Conservation (phyloP, 352 stramenopile species). For the Phytophthora quininea region DNA sequence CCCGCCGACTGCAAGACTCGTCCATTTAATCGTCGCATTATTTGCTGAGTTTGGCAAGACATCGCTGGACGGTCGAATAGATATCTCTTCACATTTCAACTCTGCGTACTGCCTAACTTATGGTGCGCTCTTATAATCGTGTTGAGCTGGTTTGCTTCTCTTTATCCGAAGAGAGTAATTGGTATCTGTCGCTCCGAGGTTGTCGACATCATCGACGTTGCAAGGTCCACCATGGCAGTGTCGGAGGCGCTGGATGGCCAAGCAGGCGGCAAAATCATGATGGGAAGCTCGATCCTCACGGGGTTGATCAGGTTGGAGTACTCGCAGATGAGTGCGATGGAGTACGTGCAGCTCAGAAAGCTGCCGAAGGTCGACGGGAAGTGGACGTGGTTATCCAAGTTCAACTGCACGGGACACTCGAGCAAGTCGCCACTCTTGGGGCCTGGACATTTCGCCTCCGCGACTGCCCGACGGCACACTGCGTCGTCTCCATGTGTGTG, state of each 20-base stretch:
- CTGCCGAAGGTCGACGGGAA: conserved; percentile 58
- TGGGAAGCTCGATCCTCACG: conserved; percentile 45
- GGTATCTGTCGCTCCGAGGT: conserved; percentile 19
- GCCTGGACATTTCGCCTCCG: conserved; percentile 59
- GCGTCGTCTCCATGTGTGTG: conserved; percentile 40
- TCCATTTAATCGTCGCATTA: conserved; percentile 58
- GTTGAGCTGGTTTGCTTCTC: neutral
- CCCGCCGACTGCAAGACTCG: conserved; percentile 70
- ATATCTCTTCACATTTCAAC: conserved; percentile 30
- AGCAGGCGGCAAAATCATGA: conserved; percentile 37
- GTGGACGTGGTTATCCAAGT: conserved; percentile 55
- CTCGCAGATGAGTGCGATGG: conserved; percentile 69
- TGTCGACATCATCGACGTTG: conserved; percentile 26
- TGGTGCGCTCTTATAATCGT: conserved; percentile 26
- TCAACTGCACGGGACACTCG: conserved; percentile 64
- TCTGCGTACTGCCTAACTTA: neutral
- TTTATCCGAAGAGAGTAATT: conserved; percentile 28
- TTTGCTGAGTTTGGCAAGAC: conserved; percentile 41
- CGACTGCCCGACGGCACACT: conserved; percentile 49
- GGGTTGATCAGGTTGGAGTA: conserved; percentile 31
- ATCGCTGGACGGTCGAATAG: conserved; percentile 31
- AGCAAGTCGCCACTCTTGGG: conserved; percentile 57
- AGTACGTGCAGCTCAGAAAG: conserved; percentile 70
- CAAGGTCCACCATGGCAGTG: conserved; percentile 14
- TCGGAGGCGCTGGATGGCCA: conserved; percentile 16